These are phyloP conservation scores for Pseudogymnoascus sp. DNA, from an alignment of 2,329 filamentous ascomycete genomes.

Conservation along the genomic window DNA sequence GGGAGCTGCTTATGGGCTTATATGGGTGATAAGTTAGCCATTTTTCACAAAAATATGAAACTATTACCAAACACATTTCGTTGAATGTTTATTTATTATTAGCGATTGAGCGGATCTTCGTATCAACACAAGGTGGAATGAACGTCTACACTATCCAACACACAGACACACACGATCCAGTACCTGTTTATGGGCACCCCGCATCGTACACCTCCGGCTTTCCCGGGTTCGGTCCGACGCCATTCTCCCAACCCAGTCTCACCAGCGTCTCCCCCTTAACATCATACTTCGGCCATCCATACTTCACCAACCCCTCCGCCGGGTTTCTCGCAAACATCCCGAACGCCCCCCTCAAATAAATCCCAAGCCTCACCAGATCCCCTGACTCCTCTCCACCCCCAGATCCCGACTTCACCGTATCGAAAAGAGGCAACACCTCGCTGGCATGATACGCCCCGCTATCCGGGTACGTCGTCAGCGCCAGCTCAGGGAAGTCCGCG, in stretches of 20 bases:
- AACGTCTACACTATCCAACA: background rate
- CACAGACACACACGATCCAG: background rate
- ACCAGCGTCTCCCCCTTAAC: constrained; percentile 22
- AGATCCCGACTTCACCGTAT: constrained; percentile 20
- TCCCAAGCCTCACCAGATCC: constrained; percentile 25
- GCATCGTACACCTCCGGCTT: background rate
- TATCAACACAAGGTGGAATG: background rate
- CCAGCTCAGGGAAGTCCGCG: constrained; percentile 31
- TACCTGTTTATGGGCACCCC: background rate
- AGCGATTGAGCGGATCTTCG: background rate
- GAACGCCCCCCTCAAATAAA: constrained; percentile 34
- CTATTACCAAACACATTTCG: background rate
- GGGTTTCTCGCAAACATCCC: constrained; percentile 35
- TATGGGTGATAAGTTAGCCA: background rate
- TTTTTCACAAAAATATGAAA: background rate
- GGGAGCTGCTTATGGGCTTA: background rate
- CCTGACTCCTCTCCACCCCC: constrained; percentile 20
- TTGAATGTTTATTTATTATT: background rate
- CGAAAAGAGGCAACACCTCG: constrained; percentile 31
- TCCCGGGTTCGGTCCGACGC: constrained; percentile 18
- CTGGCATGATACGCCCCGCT: constrained; percentile 31
- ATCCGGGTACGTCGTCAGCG: constrained; percentile 22
- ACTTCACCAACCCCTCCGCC: constrained; percentile 26
- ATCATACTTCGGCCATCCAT: constrained; percentile 28
- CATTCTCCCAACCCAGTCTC: constrained; percentile 26